Evolutionary conservation across 179 eudicot species (phyloP), one percentile per base, ranked within the genome.

Genomic region (Silene vulgaris): DNA sequence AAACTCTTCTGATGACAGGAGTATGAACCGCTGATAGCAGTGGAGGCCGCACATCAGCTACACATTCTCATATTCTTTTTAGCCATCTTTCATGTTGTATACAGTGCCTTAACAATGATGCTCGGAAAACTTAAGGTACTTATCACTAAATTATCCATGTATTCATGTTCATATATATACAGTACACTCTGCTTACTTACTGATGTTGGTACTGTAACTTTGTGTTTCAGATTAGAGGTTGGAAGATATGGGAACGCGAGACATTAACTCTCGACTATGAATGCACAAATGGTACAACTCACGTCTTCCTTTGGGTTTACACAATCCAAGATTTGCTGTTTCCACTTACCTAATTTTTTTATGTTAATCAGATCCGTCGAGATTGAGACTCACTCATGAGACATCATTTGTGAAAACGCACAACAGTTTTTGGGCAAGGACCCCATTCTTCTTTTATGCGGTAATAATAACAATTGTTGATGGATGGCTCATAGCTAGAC

Each of bases 331-430:
- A 57, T n/a, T 19, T 73, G 45, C 65, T 72, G 56, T 66, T 30
- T 7, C 20, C 26, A n/a, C 60, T 2, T 6, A 12, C 32, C 57
- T 62, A 20, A 12, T 8, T 63, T 12, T 48, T 32, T 50, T 57
- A 17, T 69, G 19, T 78, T 61, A 11, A n/a, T 50, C 77, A 85
- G 88, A 85, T 83, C 83, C 88, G 70, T 88, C 97, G 52, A 90
- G 97, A 79, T 87, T 95, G 77, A 88, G 99, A 88, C 87, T 95
- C 52, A 82, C 89, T 11, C 97, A 90, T 5, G 92, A 92, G 83
- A 95, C 97, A 65, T 89, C 99, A 21, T 95, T 95, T 85, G 97
- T 95, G 75, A 93, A 87, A 85, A 83, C 88, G 0, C 99, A 95
- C 80, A 87, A 85, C 70, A 86, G 90, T 75, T 89, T 85, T 81